phyloP scores from a whole-genome alignment of 441 rosid species.

The Pelargonium fulgidum region DNA sequence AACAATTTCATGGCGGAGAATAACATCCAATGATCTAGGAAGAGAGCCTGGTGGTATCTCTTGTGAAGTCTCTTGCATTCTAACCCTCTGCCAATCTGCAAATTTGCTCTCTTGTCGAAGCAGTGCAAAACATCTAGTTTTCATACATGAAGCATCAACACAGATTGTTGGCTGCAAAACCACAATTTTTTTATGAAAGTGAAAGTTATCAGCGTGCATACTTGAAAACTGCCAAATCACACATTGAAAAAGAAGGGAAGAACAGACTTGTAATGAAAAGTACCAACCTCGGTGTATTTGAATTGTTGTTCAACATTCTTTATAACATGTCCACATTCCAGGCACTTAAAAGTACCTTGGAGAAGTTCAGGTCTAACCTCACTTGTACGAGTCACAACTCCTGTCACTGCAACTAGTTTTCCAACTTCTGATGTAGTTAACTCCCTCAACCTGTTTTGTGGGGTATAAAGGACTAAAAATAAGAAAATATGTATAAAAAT shows the following conservation, averaged over 20 bases:
- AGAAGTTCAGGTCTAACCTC: constrained; percentile 97
- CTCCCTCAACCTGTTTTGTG: constrained; percentile 56
- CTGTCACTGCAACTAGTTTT: constrained; percentile 75
- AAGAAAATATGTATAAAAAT: background rate
- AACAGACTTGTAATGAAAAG: background rate
- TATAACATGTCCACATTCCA: constrained; percentile 67
- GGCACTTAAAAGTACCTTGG: constrained; percentile 78
- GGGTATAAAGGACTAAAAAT: background rate
- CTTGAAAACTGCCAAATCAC: background rate
- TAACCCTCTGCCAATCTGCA: constrained; percentile 96
- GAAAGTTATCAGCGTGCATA: background rate
- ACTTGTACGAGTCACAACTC: constrained; percentile 93
- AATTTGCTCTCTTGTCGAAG: constrained; percentile 94
- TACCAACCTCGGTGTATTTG: constrained; percentile 77
- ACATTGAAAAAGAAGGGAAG: background rate
- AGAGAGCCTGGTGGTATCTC: constrained; percentile 97
- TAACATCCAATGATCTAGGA: constrained; percentile 92
- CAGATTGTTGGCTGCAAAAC: constrained; percentile 74
- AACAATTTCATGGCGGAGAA: constrained; percentile 91
- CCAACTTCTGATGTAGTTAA: constrained; percentile 78
- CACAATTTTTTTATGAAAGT: constrained; percentile 2
- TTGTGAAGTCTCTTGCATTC: constrained; percentile 94
- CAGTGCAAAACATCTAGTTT: constrained; percentile 62
- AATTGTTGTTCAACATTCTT: constrained; percentile 93
- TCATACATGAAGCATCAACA: constrained; percentile 57